Conservation (phyloP, 805 yeast species). For the Kodamaea lidongshanica region DNA sequence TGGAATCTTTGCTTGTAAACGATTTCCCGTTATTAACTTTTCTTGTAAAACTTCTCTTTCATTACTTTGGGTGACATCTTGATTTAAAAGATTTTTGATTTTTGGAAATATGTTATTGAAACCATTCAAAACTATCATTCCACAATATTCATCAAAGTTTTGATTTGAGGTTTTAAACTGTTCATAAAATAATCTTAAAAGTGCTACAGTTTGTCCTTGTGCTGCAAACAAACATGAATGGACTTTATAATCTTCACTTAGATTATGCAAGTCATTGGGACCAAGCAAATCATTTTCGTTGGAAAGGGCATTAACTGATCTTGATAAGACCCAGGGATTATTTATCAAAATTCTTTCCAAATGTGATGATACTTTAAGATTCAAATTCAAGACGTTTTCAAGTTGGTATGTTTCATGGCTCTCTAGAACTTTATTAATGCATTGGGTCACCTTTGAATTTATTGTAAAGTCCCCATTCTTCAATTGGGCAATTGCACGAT, state of each 20-base stretch:
- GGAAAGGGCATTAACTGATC: not conserved
- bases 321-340: slow-evolving; percentile 4
- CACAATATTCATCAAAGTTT: slow-evolving; percentile 2
- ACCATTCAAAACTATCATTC: slow-evolving; percentile 1
- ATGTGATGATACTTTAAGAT: slow-evolving; percentile 4
- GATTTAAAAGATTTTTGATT: not conserved
- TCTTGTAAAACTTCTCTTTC: slow-evolving; percentile 5
- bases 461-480: slow-evolving; percentile 4
- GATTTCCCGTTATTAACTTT: slow-evolving; percentile 1
- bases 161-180: not conserved
- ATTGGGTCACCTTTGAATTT: not conserved
- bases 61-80: not conserved
- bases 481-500: slow-evolving; percentile 8
- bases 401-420: slow-evolving; percentile 2
- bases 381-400: slow-evolving; percentile 7
- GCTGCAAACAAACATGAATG: slow-evolving; percentile 1
- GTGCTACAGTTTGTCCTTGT: slow-evolving; percentile 1
- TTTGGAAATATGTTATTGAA: not conserved
- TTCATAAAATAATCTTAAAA: slow-evolving; percentile 1
- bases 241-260: not conserved
- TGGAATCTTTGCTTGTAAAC: slow-evolving; percentile 1
- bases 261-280: not conserved
- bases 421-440: not conserved
- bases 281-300: not conserved
- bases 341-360: slow-evolving; percentile 1